Percentiles rank a stretch among this genome's conserved stretches.
Evolutionary conservation across 2,329 filamentous ascomycete species (phyloP).

Genomic region (Pseudocercospora vitis): DNA sequence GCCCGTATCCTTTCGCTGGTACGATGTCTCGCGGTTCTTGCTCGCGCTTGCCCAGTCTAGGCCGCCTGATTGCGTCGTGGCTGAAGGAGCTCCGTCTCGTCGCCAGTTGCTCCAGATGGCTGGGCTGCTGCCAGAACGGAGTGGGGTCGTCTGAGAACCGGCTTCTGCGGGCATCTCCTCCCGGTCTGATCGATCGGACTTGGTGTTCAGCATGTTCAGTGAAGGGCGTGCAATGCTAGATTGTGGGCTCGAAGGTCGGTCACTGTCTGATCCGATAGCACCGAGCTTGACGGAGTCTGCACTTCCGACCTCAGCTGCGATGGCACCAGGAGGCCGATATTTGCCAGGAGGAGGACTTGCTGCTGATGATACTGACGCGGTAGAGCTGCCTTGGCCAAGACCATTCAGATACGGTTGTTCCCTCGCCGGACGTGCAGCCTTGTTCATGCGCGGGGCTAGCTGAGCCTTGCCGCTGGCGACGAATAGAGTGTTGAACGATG

Average conservation of each 20-base stretch:
- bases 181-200: conserved; percentile 25
- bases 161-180: conserved; percentile 21
- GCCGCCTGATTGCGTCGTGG: conserved; percentile 15
- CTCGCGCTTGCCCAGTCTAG: conserved; percentile 58
- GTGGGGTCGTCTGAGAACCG: conserved; percentile 20
- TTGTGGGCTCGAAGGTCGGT: conserved; percentile 30
- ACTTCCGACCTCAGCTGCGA: conserved; percentile 26
- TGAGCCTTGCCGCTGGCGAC: conserved; percentile 50
- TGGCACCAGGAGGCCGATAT: conserved; percentile 34
- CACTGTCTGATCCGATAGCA: conserved; percentile 27
- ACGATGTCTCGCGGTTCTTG: conserved; percentile 59
- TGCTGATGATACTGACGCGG: conserved; percentile 26
- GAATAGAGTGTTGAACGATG: conserved; percentile 72
- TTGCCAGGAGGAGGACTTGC: conserved; percentile 34
- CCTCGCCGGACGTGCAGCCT: conserved; percentile 57
- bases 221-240: conserved; percentile 29
- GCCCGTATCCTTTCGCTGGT: conserved; percentile 67
- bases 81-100: conserved; percentile 39
- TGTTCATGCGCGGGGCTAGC: not conserved
- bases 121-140: conserved; percentile 33
- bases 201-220: conserved; percentile 28
- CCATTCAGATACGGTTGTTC: conserved; percentile 36
- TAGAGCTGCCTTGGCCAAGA: conserved; percentile 34
- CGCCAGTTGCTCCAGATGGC: conserved; percentile 52
- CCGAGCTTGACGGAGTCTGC: conserved; percentile 27